Conservation (phyloP, 305 asterid species). For the Vinca major region DNA sequence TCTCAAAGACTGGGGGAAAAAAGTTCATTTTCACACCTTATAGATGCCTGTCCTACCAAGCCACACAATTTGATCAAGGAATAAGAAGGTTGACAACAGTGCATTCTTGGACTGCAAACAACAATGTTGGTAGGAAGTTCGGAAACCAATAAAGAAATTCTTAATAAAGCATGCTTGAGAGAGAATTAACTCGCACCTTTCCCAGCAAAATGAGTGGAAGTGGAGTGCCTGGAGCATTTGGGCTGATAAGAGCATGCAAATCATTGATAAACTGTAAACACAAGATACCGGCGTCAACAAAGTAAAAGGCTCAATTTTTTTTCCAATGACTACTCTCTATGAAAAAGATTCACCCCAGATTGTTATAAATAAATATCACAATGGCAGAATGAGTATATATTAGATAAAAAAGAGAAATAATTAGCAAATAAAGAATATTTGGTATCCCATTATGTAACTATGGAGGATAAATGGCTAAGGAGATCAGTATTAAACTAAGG, state of each 20-base stretch:
- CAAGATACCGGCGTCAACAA: too few species aligned
- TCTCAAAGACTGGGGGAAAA: background rate
- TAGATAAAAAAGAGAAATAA: too few species aligned
- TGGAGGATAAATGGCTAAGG: too few species aligned
- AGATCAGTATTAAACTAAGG: too few species aligned
- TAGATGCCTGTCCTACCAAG: constrained; percentile 88
- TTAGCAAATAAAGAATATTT: too few species aligned
- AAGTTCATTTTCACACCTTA: constrained; percentile 38
- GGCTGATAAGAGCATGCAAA: constrained; percentile 76
- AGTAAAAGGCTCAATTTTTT: too few species aligned
- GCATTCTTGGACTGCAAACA: constrained; percentile 78
- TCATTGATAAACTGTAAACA: constrained; percentile 77
- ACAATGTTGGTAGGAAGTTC: constrained; percentile 9
- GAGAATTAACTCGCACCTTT: constrained; percentile 38
- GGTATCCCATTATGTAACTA: too few species aligned
- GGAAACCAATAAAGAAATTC: background rate
- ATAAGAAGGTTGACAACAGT: constrained; percentile 71
- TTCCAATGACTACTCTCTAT: too few species aligned
- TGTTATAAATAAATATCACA: too few species aligned
- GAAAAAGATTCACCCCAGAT: too few species aligned
- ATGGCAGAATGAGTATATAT: too few species aligned
- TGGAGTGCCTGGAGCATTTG: constrained; percentile 82
- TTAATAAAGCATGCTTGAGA: constrained; percentile 12
- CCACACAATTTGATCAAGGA: constrained; percentile 92
- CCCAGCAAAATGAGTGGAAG: constrained; percentile 74